Evolutionary conservation across 2,329 filamentous ascomycete species (phyloP).

Genomic region (Xylariaceae sp.): DNA sequence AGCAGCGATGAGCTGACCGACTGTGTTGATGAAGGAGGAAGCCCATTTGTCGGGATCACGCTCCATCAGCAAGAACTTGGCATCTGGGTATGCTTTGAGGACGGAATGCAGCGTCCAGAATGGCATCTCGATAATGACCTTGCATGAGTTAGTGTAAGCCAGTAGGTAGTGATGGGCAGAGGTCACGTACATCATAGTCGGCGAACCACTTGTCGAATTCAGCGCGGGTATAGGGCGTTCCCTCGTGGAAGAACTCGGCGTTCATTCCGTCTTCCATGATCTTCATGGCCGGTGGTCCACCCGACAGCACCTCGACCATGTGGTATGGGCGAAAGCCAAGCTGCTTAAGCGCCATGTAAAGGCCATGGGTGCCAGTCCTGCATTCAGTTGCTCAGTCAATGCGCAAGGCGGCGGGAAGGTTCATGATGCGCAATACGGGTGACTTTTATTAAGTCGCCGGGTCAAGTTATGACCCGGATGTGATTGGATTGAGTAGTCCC

Average conservation of each 20-base stretch:
- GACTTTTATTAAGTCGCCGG: no score
- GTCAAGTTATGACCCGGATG: no score
- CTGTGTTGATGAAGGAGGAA: slow-evolving; percentile 25
- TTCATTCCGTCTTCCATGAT: slow-evolving; percentile 27
- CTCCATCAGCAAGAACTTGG: slow-evolving; percentile 33
- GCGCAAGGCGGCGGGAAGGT: no score
- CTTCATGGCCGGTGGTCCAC: slow-evolving; percentile 16
- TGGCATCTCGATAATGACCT: slow-evolving; percentile 27
- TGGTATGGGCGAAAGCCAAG: slow-evolving; percentile 35
- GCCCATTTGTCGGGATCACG: slow-evolving; percentile 31
- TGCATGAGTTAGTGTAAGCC: not conserved
- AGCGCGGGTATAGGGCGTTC: slow-evolving; percentile 25
- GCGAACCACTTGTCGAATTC: slow-evolving; percentile 39
- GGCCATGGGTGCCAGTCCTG: slow-evolving; percentile 32
- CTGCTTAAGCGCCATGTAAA: slow-evolving; percentile 29
- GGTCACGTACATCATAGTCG: slow-evolving; percentile 31
- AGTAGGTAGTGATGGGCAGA: not conserved
- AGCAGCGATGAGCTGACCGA: slow-evolving; percentile 8
- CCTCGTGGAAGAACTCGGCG: slow-evolving; percentile 22
- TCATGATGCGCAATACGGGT: no score
- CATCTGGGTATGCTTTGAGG: slow-evolving; percentile 29
- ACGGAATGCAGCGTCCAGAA: slow-evolving; percentile 28
- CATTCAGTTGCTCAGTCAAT: slow-evolving; percentile 2
- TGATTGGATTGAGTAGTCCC: no score
- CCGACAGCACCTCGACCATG: slow-evolving; percentile 25